A percentile compares a stretch with the other conserved stretches of the same genome.
phyloP scores from a whole-genome alignment of 495 filamentous ascomycete genomes.

The Friedmanniomyces simplex region DNA sequence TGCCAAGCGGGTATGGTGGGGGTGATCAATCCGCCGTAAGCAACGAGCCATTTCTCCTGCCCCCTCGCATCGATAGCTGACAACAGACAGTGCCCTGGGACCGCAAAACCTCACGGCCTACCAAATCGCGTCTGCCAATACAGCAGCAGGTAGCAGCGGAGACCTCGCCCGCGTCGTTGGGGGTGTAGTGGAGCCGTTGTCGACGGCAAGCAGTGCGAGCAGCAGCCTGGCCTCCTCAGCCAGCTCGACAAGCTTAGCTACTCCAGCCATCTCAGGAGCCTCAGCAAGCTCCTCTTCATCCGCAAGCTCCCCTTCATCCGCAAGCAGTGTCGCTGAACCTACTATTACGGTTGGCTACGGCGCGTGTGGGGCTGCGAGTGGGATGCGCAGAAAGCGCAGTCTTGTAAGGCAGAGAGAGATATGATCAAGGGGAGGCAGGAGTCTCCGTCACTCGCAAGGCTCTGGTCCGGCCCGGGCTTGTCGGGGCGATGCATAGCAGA shows the following conservation, averaged over 20 bases:
- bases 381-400: no score
- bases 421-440: no score
- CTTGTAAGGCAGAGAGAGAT: no score
- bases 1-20: slow-evolving; percentile 25
- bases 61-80: background rate
- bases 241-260: background rate
- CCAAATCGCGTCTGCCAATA: background rate
- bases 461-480: no score
- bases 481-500: no score
- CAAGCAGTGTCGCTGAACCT: no score
- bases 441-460: no score
- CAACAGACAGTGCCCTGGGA: background rate
- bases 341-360: no score
- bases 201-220: background rate
- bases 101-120: background rate
- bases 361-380: no score
- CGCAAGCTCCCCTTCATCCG: no score
- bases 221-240: background rate
- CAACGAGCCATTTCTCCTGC: background rate
- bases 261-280: background rate
- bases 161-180: background rate
- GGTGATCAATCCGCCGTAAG: slow-evolving; percentile 26
- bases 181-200: background rate
- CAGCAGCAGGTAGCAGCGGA: background rate
- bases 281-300: background rate